phyloP scores from a whole-genome alignment of 768 basidiomycete genomes.

The Galerina marginata region DNA sequence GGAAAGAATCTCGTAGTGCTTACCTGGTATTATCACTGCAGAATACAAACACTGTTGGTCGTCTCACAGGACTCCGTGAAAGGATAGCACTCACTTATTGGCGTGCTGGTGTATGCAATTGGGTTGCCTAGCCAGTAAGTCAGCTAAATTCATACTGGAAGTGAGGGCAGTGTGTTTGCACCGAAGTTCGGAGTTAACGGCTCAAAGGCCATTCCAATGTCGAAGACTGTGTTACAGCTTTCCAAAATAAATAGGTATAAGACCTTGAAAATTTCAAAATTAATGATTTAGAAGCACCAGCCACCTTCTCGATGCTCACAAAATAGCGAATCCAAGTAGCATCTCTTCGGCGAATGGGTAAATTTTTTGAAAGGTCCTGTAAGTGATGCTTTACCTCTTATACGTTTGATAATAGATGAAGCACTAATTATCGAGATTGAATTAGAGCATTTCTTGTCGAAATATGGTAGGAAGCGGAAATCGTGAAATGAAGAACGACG shows the following conservation, averaged over 20 bases:
- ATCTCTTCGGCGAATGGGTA: constrained; percentile 29
- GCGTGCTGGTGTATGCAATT: constrained; percentile 31
- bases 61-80: neutral
- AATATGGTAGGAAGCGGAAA: no score
- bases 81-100: constrained; percentile 28
- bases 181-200: constrained; percentile 44
- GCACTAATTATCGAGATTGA: constrained; percentile 20
- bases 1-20: neutral
- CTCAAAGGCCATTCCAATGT: constrained; percentile 44
- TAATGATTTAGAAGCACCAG: neutral
- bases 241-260: constrained; percentile 41
- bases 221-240: constrained; percentile 39
- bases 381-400: constrained; percentile 29
- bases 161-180: constrained; percentile 8
- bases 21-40: constrained; percentile 17
- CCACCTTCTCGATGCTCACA: no score
- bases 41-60: neutral
- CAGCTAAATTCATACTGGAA: neutral
- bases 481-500: no score
- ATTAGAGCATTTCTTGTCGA: neutral
- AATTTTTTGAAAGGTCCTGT: neutral
- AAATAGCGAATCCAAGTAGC: constrained; percentile 37
- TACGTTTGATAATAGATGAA: constrained; percentile 43
- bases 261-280: constrained; percentile 22
- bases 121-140: constrained; percentile 15